A percentile compares a stretch with the other conserved stretches of the same genome.
These are phyloP conservation scores for Chaetomium sp. DNA, from an alignment of 2,329 filamentous ascomycete species.

Conservation along the genomic window DNA sequence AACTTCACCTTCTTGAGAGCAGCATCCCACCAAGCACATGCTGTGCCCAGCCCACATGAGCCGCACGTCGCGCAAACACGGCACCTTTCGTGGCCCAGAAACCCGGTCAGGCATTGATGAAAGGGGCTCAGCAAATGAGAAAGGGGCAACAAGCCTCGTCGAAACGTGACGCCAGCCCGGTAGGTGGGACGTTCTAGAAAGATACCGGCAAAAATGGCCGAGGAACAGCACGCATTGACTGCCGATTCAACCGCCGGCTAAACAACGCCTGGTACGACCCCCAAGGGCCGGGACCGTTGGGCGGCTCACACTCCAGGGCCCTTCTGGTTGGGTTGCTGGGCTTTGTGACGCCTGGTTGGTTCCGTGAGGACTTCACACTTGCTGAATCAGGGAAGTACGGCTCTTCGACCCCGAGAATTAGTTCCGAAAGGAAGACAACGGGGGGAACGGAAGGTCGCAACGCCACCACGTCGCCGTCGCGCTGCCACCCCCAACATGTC, in stretches of 20 bases:
- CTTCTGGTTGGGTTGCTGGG: neutral
- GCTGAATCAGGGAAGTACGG: slow-evolving; percentile 16
- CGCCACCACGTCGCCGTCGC: neutral
- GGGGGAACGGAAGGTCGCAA: neutral
- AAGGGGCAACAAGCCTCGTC: slow-evolving; percentile 10
- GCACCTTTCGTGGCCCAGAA: neutral
- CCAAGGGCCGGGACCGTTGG: slow-evolving; percentile 9
- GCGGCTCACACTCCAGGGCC: neutral
- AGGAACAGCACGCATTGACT: slow-evolving; percentile 19
- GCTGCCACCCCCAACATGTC: neutral
- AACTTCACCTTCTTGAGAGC: neutral
- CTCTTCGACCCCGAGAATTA: slow-evolving; percentile 1
- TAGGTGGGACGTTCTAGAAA: neutral
- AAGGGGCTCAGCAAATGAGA: slow-evolving; percentile 15
- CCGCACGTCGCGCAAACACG: neutral
- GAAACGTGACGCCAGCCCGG: slow-evolving; percentile 16
- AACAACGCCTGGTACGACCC: slow-evolving; percentile 29
- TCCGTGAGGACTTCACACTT: slow-evolving; percentile 9
- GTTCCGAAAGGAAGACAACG: neutral
- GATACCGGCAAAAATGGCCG: slow-evolving; percentile 19
- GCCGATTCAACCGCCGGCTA: slow-evolving; percentile 34
- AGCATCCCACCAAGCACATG: neutral
- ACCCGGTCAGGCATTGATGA: slow-evolving; percentile 17
- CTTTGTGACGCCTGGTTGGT: neutral
- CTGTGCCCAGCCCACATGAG: neutral